Percentiles rank a stretch among this genome's conserved stretches.
Evolutionary conservation across 2,329 filamentous ascomycete species (phyloP).

Genomic region (Ophiosphaerella narmari): DNA sequence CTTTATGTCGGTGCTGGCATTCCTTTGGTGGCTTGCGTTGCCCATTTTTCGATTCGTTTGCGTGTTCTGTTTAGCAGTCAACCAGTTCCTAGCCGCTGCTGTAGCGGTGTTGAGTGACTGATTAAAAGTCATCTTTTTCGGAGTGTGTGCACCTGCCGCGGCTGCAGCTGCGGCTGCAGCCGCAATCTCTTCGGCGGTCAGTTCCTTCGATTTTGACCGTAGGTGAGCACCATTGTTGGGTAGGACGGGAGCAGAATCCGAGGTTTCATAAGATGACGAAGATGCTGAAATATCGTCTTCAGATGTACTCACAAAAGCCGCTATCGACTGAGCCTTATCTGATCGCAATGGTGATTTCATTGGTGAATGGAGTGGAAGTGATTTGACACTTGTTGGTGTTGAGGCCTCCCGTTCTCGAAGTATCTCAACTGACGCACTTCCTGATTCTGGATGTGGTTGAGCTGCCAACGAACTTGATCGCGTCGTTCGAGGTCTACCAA

Average conservation of each 20-base stretch:
- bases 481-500: constrained; percentile 57
- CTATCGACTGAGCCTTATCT: constrained; percentile 9
- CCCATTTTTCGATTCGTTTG: constrained; percentile 8
- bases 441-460: constrained; percentile 70
- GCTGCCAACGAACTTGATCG: constrained; percentile 66
- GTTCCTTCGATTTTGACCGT: constrained; percentile 21
- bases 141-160: constrained; percentile 7
- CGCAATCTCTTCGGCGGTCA: constrained; percentile 29
- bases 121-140: constrained; percentile 36
- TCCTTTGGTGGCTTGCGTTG: constrained; percentile 11
- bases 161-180: constrained; percentile 19
- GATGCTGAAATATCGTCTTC: constrained; percentile 22
- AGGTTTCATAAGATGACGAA: constrained; percentile 32
- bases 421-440: constrained; percentile 63
- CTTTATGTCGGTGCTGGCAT: constrained; percentile 11
- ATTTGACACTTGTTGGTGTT: constrained; percentile 67
- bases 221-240: constrained; percentile 11
- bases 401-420: constrained; percentile 59
- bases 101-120: constrained; percentile 54
- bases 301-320: constrained; percentile 14
- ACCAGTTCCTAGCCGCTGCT: constrained; percentile 65
- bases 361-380: constrained; percentile 62
- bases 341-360: constrained; percentile 53
- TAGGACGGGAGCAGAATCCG: constrained; percentile 12
- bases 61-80: constrained; percentile 52